These are phyloP conservation scores for Chrysopogon serrulatus DNA, from an alignment of 176 grass and related monocot genomes.

Conservation along the genomic window DNA sequence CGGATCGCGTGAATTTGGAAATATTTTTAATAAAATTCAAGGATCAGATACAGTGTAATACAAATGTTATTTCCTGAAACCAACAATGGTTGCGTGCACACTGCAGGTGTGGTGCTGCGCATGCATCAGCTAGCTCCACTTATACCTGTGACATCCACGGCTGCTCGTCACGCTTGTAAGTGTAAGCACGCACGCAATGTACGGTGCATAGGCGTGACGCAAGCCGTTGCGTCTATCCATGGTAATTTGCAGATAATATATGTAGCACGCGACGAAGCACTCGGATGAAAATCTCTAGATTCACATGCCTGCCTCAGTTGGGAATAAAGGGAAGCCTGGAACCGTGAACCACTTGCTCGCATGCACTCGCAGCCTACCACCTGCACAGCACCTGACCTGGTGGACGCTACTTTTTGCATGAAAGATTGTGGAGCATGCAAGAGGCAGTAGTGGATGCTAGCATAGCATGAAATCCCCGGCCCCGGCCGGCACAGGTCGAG, in stretches of 20 bases:
- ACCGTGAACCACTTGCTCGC: conserved; percentile 18
- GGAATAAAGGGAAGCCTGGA: conserved; percentile 24
- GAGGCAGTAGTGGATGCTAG: conserved; percentile 30
- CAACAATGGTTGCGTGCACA: not conserved
- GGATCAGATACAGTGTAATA: not conserved
- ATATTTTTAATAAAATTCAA: too few species aligned
- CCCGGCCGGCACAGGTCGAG: too few species aligned
- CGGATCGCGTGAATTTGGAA: not conserved
- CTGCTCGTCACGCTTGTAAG: not conserved
- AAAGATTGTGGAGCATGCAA: not conserved
- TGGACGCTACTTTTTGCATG: not conserved
- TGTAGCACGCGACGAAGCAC: not conserved
- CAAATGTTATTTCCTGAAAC: not conserved
- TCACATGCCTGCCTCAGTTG: not conserved
- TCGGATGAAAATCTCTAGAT: conserved; percentile 23
- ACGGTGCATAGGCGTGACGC: conserved; percentile 10
- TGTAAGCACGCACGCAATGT: not conserved
- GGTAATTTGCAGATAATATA: too few species aligned
- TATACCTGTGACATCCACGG: not conserved
- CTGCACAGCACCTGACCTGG: too few species aligned
- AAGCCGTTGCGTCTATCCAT: not conserved
- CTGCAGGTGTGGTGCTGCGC: not conserved
- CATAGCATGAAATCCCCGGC: not conserved
- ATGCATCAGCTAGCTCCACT: not conserved
- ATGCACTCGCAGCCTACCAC: not conserved